Evolutionary conservation across 768 basidiomycete genomes (phyloP).

Genomic region (Mycena sanguinolenta): DNA sequence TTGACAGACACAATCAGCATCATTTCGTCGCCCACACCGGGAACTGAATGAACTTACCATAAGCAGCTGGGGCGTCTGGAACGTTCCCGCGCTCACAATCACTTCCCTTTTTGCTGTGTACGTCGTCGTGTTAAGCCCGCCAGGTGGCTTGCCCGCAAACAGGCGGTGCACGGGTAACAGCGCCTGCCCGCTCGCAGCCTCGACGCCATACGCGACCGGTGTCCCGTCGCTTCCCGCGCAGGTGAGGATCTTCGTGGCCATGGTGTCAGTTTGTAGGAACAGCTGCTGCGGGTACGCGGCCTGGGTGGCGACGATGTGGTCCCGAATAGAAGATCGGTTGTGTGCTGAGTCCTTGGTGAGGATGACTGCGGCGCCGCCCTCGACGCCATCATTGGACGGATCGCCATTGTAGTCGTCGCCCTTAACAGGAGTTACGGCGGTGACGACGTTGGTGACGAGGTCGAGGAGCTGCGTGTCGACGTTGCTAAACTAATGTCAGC

Average conservation of each 20-base stretch:
- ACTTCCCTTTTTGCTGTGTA: slow-evolving; percentile 51
- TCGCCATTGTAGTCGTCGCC: too few relatives aligned
- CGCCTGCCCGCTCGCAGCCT: slow-evolving; percentile 12
- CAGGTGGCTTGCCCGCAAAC: slow-evolving; percentile 24
- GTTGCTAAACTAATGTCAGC: not conserved
- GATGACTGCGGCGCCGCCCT: too few relatives aligned
- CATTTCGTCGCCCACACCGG: too few relatives aligned
- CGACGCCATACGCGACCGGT: slow-evolving; percentile 25
- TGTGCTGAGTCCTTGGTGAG: slow-evolving; percentile 18
- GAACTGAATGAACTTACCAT: slow-evolving; percentile 18
- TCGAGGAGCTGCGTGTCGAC: slow-evolving; percentile 27
- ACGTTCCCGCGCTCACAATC: too few relatives aligned
- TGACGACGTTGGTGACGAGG: slow-evolving; percentile 18
- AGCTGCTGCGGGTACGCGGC: slow-evolving; percentile 6
- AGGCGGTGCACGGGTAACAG: slow-evolving; percentile 18
- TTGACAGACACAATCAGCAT: not conserved
- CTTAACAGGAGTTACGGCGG: slow-evolving; percentile 10
- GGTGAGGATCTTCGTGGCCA: slow-evolving; percentile 26
- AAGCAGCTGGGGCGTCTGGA: slow-evolving; percentile 32
- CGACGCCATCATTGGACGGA: too few relatives aligned
- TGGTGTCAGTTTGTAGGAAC: slow-evolving; percentile 21
- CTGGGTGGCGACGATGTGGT: slow-evolving; percentile 22
- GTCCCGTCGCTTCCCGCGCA: slow-evolving; percentile 7
- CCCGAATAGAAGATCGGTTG: slow-evolving; percentile 27
- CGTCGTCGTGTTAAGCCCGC: slow-evolving; percentile 16